Evolutionary conservation across 371 early-diverging fungal species (phyloP).

Genomic region (Mortierella sp.): DNA sequence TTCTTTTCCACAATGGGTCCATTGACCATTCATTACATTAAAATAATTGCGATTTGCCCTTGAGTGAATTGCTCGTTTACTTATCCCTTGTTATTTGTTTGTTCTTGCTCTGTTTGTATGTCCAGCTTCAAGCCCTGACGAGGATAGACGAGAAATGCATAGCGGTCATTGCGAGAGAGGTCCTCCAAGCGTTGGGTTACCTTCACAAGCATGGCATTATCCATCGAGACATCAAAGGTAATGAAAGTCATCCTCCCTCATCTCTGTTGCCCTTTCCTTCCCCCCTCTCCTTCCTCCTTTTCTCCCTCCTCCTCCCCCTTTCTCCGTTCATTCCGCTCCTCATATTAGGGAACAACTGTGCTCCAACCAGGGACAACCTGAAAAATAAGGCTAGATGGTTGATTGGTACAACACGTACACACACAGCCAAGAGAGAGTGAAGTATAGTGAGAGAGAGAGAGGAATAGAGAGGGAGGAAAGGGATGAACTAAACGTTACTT

Average conservation of each 20-base stretch:
- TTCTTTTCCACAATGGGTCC: neutral
- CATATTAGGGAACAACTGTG: neutral
- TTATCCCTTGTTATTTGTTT: too few relatives aligned
- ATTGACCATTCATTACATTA: neutral
- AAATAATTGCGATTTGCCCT: neutral
- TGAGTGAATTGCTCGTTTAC: conserved; percentile 10
- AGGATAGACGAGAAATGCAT: conserved; percentile 91
- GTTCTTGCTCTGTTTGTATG: neutral
- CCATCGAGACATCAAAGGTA: conserved; percentile 98
- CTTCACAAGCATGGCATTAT: conserved; percentile 95
- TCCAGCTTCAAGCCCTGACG: conserved; percentile 57
- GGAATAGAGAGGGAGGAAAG: neutral
- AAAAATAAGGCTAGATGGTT: neutral
- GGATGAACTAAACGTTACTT: neutral
- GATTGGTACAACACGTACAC: neutral
- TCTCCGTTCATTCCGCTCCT: neutral
- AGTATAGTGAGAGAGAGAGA: too few relatives aligned
- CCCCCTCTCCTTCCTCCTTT: neutral
- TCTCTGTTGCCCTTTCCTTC: neutral
- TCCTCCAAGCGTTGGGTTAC: conserved; percentile 90
- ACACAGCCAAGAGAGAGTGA: neutral
- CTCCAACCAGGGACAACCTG: neutral
- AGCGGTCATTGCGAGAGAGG: conserved; percentile 88
- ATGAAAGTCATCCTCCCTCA: neutral
- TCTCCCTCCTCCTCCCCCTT: neutral